A percentile compares a stretch with the other conserved stretches of the same genome.
Conservation (phyloP, 1,139 yeast genomes). For the Candida labiduridarum region DNA sequence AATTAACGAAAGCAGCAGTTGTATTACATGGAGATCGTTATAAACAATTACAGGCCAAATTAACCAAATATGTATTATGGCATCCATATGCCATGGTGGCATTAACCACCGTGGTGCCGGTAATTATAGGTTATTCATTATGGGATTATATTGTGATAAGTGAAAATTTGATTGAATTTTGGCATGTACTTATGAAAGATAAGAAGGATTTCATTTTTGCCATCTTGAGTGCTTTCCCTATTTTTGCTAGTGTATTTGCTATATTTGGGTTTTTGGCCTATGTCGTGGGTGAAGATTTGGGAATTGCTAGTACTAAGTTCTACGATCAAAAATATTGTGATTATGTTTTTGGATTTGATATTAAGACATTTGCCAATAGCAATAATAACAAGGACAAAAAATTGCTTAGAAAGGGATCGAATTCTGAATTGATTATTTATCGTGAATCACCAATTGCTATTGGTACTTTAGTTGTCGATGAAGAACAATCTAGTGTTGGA, state of each 20-base stretch:
- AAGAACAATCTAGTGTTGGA: conserved; percentile 37
- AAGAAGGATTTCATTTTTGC: conserved; percentile 31
- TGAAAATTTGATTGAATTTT: conserved; percentile 40
- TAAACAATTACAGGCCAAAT: conserved; percentile 55
- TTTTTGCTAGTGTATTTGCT: conserved; percentile 25
- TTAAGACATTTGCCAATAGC: conserved; percentile 41
- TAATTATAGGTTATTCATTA: conserved; percentile 25
- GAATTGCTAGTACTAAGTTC: conserved; percentile 44
- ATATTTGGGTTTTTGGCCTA: conserved; percentile 28
- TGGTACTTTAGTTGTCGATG: conserved; percentile 43
- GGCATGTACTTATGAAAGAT: conserved; percentile 18
- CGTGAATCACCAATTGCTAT: conserved; percentile 72
- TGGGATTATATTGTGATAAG: conserved; percentile 40
- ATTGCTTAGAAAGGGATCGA: conserved; percentile 36
- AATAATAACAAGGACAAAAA: conserved; percentile 27
- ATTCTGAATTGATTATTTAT: conserved; percentile 59
- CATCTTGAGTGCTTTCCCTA: conserved; percentile 30
- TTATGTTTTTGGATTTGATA: conserved; percentile 55
- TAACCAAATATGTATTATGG: conserved; percentile 51
- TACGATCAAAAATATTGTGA: conserved; percentile 32
- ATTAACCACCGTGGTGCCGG: conserved; percentile 22
- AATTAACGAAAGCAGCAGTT: conserved; percentile 58
- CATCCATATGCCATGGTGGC: conserved; percentile 44
- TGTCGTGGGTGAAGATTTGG: conserved; percentile 48
- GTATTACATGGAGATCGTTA: conserved; percentile 66